Base-by-base conservation (phyloP, 2,329 filamentous ascomycete species). In the Arthrinium phaeospermum region DNA sequence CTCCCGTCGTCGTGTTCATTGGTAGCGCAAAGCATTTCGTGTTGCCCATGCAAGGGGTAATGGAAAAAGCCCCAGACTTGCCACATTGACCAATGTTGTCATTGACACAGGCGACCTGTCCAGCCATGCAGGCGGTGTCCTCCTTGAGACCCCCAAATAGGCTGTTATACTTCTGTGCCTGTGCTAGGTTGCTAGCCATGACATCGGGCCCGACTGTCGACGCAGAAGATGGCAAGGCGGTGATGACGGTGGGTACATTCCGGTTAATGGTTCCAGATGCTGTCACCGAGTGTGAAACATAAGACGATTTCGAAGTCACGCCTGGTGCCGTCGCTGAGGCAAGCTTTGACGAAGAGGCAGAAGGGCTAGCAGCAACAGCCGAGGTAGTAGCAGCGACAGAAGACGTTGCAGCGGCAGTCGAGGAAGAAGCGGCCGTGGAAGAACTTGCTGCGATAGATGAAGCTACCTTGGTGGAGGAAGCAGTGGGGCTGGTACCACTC, bases 271-370 rank as follows among this genome's bases (percentile, higher is more conserved):
- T 74, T 8, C 84, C 82, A 4, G 84, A 86, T 24, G 80, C 77
- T 41, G 79, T 77, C 41, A 79, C 76, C 1, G 74, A 72, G 27
- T 74, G 74, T 22, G 77, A 77, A 30, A 71, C 71, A 41, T 74
- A 75, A 10, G 75, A 75, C 49, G 78, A 98, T 82, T 98, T 98
- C 78, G 57, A 64, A 41, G 57, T 64, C 10, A 14, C 57, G 8
- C 6, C 96, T 79, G 88, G 90, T 77, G 91, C 91, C 84, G 96
- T 27, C 6, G 49, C 51, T 30, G 69, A 68, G 24, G 10, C 41
- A 41, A 8, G n/a, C 22, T 10, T 13, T 22, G 68, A 44, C 10
- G 37, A 22, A 5, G 47, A 45, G 6, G 30, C 4, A 51, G 68
- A 47, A 49, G 67, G 19, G 69, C 53, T 30, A 4, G 7, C 19